Evolutionary conservation across 2,329 filamentous ascomycete genomes (phyloP), one percentile per base, ranked within the genome.

Genomic region (Botryotinia calthae): DNA sequence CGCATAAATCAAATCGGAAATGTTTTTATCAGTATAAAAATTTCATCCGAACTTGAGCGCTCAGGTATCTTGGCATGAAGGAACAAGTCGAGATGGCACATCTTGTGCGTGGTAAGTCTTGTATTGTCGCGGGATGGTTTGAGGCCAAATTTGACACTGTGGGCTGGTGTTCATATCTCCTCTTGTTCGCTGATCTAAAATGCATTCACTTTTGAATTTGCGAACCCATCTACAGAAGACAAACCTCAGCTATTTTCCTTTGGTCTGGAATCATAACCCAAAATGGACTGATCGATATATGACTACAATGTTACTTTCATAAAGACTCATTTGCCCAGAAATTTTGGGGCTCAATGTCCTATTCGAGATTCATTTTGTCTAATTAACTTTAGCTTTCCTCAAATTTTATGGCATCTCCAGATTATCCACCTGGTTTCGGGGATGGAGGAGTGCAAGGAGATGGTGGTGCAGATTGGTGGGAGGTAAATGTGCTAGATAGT

Each of bases 61-160:
- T 67, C 64, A 67, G 64, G 34, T 54, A 54, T 40, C 46, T 67
- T 67, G 46, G 64, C 64, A 67, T 40, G 64, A 28, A 54, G 8
- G 54, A 22, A 54, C 34, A 54, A 22, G 34, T 54, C 51, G 25
- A 54, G 46, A 54, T 54, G 64, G 46, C 34, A 40, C 46, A 54
- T 54, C 22, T 54, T 40, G 16, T 67, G 46, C 31, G 44, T 67
- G 25, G 46, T 16, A 46, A 40, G 64, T 67, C 46, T 7, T 67
- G 34, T 51, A 54, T 40, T 54, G 34, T 67, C 46, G 64, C 46
- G 64, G 25, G 34, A 40, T 28, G 46, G 64, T 67, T 67, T 67
- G 64, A 67, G 34, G 46, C 14, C 64, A 67, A 40, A 51, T 62
- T n/a, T 62, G 22, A 62, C 22, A n/a, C 34, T 54, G 25, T 22